Evolutionary conservation across 2,329 filamentous ascomycete species (phyloP).

Genomic region (Cladophialophora carrionii): DNA sequence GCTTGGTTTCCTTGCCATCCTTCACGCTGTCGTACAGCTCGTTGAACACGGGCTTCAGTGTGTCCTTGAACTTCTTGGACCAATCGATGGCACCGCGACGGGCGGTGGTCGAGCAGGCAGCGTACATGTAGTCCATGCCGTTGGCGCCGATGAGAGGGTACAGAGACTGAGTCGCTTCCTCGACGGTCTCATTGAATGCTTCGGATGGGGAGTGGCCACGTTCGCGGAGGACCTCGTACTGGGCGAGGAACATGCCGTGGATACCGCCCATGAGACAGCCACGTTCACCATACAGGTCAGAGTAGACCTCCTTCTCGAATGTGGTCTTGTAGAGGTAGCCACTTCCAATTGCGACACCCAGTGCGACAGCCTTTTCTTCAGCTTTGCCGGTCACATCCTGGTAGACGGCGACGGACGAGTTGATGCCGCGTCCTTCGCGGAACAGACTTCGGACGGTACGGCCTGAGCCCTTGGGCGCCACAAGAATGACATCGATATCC

Average conservation of each 20-base stretch:
- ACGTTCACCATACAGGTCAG: slow-evolving; percentile 98
- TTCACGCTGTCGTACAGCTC: slow-evolving; percentile 91
- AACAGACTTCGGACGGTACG: slow-evolving; percentile 98
- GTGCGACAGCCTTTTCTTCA: slow-evolving; percentile 94
- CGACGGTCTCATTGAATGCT: slow-evolving; percentile 99
- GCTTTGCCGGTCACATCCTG: slow-evolving; percentile 98
- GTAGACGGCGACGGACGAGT: slow-evolving; percentile 97
- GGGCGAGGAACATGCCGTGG: slow-evolving; percentile 99
- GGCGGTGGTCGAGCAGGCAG: slow-evolving; percentile 97
- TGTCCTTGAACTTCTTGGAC: slow-evolving; percentile 95
- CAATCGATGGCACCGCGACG: slow-evolving; percentile 99
- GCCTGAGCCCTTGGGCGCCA: slow-evolving; percentile 98
- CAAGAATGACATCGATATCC: slow-evolving; percentile 98
- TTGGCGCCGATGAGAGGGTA: slow-evolving; percentile 97
- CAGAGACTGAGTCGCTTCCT: slow-evolving; percentile 97
- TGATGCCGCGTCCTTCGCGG: slow-evolving; percentile 99
- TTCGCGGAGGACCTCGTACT: slow-evolving; percentile 99
- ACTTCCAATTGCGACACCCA: slow-evolving; percentile 94
- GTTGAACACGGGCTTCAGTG: slow-evolving; percentile 98
- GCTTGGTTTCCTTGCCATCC: slow-evolving; percentile 90
- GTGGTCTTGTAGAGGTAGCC: slow-evolving; percentile 99
- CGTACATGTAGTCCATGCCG: slow-evolving; percentile 99
- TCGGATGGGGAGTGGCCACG: slow-evolving; percentile 95
- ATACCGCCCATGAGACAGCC: slow-evolving; percentile 99
- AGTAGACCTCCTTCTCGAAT: slow-evolving; percentile 99